Percentiles rank a stretch among this genome's conserved stretches.
Evolutionary conservation across 257 asterid species (phyloP).

Genomic region (Solanum tacnaense): DNA sequence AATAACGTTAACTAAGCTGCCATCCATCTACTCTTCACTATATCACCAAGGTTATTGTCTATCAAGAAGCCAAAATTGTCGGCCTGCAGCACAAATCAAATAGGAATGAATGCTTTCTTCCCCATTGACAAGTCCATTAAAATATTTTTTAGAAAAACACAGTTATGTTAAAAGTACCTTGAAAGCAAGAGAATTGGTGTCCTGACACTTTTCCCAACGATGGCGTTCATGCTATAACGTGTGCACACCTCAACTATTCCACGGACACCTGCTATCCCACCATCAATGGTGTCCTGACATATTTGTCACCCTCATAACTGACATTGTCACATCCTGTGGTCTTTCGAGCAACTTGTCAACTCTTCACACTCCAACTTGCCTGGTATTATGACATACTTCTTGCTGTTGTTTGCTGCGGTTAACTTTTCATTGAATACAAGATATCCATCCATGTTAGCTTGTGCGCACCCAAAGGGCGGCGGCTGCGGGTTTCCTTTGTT

Average conservation of each 20-base stretch:
- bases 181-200: neutral
- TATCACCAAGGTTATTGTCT: neutral
- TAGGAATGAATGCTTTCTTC: neutral
- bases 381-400: neutral
- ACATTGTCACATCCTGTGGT: neutral
- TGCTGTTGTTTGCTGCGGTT: neutral
- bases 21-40: neutral
- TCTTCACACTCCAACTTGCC: neutral
- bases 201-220: neutral
- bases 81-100: neutral
- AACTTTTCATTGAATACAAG: neutral
- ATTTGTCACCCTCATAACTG: neutral
- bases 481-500: neutral
- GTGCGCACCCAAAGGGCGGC: neutral
- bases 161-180: slow-evolving; percentile 1
- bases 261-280: neutral
- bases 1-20: neutral
- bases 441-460: neutral
- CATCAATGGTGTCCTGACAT: neutral
- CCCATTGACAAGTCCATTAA: neutral
- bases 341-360: neutral
- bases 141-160: neutral
- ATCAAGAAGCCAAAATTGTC: neutral
- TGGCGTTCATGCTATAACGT: too few relatives aligned
- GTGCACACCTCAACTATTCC: neutral